phyloP scores from a whole-genome alignment of 202 grass and related monocot genomes.

The Panicum virgatum region DNA sequence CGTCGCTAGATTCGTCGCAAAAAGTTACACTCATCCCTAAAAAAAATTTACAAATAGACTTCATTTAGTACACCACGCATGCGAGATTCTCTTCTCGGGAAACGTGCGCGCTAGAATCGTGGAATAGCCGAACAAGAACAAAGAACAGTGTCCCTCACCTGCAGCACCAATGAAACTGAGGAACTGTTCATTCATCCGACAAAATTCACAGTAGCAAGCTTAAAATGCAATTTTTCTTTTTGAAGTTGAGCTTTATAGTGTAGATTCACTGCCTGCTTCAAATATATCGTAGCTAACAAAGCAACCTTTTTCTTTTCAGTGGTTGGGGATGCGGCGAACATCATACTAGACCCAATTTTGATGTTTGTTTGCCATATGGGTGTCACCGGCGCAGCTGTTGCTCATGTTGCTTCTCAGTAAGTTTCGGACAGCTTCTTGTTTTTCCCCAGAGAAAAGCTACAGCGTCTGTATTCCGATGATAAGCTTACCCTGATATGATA shows the following conservation, averaged over 20 bases:
- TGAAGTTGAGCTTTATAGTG: slow-evolving; percentile 7
- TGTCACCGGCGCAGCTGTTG: slow-evolving; percentile 87
- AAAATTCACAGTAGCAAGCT: neutral
- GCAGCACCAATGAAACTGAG: neutral
- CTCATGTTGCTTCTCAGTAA: slow-evolving; percentile 95
- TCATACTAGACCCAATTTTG: slow-evolving; percentile 90
- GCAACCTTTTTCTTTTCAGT: slow-evolving; percentile 48
- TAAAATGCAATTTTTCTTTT: neutral
- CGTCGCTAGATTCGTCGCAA: too few species aligned
- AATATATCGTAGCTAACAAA: neutral
- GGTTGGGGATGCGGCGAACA: slow-evolving; percentile 78
- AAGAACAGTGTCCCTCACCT: neutral
- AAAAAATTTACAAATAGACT: too few species aligned
- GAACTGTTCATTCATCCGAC: neutral
- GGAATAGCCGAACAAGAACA: too few species aligned
- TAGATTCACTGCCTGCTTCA: neutral
- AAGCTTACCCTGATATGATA: slow-evolving; percentile 22
- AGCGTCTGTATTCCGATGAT: slow-evolving; percentile 23
- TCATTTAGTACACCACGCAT: too few species aligned
- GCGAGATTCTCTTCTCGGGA: too few species aligned
- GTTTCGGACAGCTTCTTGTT: slow-evolving; percentile 16
- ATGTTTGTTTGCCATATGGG: slow-evolving; percentile 93
- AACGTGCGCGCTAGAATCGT: too few species aligned
- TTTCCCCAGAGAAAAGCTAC: neutral
- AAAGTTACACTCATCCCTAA: too few species aligned